Base-by-base conservation (phyloP, 2,329 filamentous ascomycete genomes). In the Emericellopsis atlantica region DNA sequence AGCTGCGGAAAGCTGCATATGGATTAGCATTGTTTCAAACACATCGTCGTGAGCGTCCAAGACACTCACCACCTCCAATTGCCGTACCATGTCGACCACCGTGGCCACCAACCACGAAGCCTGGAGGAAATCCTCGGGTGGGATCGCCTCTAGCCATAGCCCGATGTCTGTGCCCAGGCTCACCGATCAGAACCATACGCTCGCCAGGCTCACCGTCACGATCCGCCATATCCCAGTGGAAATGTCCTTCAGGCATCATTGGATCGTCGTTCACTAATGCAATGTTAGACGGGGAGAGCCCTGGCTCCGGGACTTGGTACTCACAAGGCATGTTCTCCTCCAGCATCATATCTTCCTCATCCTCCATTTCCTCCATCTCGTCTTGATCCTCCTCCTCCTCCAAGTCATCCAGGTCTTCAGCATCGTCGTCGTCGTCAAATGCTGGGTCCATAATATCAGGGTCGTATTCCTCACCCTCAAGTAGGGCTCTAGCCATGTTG, bases 331-430 rank as follows among this genome's bases (percentile, higher is more conserved):
- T 76, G 26, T 70, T 70, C 12, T 29, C 26, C 26, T 29, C 26
- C 4, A 29, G 26, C 26, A 29, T 29, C 26, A 29, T 78, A 41
- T 79, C 73, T 16, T 77, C 75, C 39, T 86, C 82, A 36, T 80
- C 79, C 49, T 83, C 72, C 18, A 81, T 76, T 35, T 81, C 79
- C 33, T 84, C 81, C 15, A 84, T 80, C 37, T 87, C 84, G 5
- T 76, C 73, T 6, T 74, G 72, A 33, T 68, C 66, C 40, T 68
- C 59, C 36, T 18, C 16, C 9, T 51, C 39, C 56, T 49, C 57
- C 46, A 54, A 78, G 45, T 83, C 81, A 42, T 83, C 79, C 45
- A 69, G 69, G 38, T 62, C 67, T 15, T 77, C 71, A 36, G 69
- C 67, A 32, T 72, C 59, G 48, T 69, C 77, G 36, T 66, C 67